phyloP scores from a whole-genome alignment of 75 land plant genomes.

The Gnetum montanum region DNA sequence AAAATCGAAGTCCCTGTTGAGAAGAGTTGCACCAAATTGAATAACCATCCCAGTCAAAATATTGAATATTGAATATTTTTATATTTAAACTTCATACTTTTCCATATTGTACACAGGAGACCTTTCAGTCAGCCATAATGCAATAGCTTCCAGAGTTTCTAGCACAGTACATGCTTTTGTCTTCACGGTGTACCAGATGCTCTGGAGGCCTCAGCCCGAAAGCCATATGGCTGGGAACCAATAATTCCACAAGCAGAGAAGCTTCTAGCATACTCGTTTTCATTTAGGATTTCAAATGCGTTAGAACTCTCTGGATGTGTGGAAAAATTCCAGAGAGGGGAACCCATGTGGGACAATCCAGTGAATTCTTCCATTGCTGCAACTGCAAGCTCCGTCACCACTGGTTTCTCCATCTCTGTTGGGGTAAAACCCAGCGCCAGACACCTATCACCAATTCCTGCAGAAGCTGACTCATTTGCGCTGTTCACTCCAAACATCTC shows the following conservation, averaged over 20 bases:
- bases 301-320: conserved; percentile 15
- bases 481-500: conserved; percentile 17
- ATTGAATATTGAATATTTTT: too few species aligned
- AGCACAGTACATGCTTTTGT: too few species aligned
- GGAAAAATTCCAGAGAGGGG: conserved; percentile 67
- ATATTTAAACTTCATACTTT: too few species aligned
- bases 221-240: conserved; percentile 49
- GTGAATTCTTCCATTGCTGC: conserved; percentile 84
- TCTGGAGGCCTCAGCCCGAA: conserved; percentile 52
- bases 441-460: conserved; percentile 23
- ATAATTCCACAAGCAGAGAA: conserved; percentile 61
- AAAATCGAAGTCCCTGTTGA: too few species aligned
- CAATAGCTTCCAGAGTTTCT: too few species aligned
- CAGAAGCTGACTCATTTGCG: conserved; percentile 16
- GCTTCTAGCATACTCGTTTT: conserved; percentile 50
- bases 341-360: conserved; percentile 51
- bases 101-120: too few species aligned
- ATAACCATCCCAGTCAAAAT: too few species aligned
- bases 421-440: conserved; percentile 31
- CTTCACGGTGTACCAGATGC: conserved; percentile 48
- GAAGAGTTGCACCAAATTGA: too few species aligned
- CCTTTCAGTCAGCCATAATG: too few species aligned
- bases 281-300: conserved; percentile 26
- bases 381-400: conserved; percentile 81
- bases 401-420: conserved; percentile 53